Evolutionary conservation across 192 early-diverging fungal genomes (phyloP).

Genomic region (Thoreauomyces humboldtii): DNA sequence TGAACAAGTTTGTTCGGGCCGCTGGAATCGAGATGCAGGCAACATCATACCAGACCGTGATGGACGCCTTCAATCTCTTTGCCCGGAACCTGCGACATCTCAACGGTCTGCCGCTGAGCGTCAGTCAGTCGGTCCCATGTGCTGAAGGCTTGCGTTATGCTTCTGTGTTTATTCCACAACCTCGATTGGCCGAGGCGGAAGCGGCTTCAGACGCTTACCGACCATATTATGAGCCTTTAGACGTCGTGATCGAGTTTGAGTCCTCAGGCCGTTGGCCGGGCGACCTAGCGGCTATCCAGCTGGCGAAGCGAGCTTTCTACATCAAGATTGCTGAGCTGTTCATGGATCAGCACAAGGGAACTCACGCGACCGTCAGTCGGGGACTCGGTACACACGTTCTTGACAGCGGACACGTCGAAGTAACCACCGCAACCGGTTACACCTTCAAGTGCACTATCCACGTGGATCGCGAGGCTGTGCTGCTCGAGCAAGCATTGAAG

Average conservation of each 20-base stretch:
- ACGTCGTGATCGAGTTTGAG: conserved; percentile 83
- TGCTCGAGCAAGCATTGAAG: conserved; percentile 56
- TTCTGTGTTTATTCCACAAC: conserved; percentile 74
- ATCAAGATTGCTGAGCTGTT: conserved; percentile 69
- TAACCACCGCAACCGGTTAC: conserved; percentile 67
- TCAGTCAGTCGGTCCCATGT: conserved; percentile 58
- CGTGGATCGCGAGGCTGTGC: conserved; percentile 63
- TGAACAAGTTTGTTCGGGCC: conserved; percentile 61
- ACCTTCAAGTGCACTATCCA: conserved; percentile 80
- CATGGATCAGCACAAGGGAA: conserved; percentile 42
- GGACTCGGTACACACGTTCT: conserved; percentile 23
- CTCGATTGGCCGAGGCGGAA: conserved; percentile 26
- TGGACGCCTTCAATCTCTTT: conserved; percentile 67
- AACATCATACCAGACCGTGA: conserved; percentile 61
- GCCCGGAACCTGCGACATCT: conserved; percentile 58
- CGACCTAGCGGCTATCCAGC: conserved; percentile 81
- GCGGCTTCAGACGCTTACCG: conserved; percentile 23
- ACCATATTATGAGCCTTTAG: conserved; percentile 43
- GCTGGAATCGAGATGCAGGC: conserved; percentile 26
- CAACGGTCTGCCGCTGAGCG: conserved; percentile 64
- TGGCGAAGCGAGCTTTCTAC: conserved; percentile 87
- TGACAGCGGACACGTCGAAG: conserved; percentile 49
- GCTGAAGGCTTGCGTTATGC: conserved; percentile 67
- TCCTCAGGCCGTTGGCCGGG: conserved; percentile 83
- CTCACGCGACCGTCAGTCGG: conserved; percentile 41